These are phyloP conservation scores for Baorangia bicolor DNA, from an alignment of 768 basidiomycete genomes.

Conservation along the genomic window DNA sequence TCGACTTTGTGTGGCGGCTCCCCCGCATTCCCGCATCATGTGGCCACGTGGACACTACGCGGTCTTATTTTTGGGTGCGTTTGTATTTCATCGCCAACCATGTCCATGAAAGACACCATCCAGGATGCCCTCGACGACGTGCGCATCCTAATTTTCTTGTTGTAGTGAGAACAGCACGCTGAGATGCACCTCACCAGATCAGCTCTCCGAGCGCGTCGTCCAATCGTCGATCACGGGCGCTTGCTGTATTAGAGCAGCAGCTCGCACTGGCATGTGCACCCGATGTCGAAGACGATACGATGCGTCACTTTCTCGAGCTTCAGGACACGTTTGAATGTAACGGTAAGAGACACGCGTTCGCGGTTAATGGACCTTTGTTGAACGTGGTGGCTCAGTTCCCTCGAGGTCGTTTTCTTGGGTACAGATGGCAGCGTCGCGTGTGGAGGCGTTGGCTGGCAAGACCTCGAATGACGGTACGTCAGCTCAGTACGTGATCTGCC, in stretches of 20 bases:
- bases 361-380: not conserved
- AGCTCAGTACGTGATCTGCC: not conserved
- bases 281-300: conserved; percentile 42
- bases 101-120: conserved; percentile 45
- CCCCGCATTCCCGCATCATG: conserved; percentile 19
- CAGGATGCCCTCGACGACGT: conserved; percentile 72
- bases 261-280: conserved; percentile 50
- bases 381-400: conserved; percentile 50
- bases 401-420: conserved; percentile 67
- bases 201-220: conserved; percentile 58
- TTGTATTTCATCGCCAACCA: not conserved
- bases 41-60: conserved; percentile 33
- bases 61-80: conserved; percentile 5
- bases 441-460: conserved; percentile 52
- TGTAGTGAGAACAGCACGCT: conserved; percentile 4
- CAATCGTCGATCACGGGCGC: conserved; percentile 50
- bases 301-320: conserved; percentile 57
- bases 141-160: conserved; percentile 23
- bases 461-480: conserved; percentile 43
- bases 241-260: conserved; percentile 54
- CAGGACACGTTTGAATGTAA: conserved; percentile 86
- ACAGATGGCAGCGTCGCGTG: conserved; percentile 42
- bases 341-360: conserved; percentile 43
- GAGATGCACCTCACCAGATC: conserved; percentile 45
- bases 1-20: conserved; percentile 4